Conservation (phyloP, 106 monocot species). For the Apostasia shenzhenica region DNA sequence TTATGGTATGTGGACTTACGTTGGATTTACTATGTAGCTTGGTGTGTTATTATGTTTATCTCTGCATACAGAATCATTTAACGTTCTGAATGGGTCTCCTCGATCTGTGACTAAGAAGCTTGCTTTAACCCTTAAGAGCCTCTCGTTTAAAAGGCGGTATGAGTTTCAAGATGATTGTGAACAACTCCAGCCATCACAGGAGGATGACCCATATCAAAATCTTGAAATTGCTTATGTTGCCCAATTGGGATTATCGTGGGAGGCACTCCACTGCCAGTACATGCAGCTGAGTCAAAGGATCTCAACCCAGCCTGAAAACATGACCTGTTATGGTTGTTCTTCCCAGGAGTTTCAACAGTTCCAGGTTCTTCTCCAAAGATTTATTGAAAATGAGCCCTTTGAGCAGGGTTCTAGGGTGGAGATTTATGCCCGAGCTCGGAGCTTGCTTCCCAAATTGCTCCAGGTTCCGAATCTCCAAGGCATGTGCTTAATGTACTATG, state of each 20-base stretch:
- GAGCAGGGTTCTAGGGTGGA: constrained; percentile 66
- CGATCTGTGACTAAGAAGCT: constrained; percentile 47
- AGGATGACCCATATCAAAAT: constrained; percentile 40
- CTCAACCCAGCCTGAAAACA: constrained; percentile 34
- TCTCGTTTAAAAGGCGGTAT: constrained; percentile 69
- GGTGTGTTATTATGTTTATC: not conserved
- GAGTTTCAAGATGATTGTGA: constrained; percentile 47
- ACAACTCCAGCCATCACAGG: constrained; percentile 31
- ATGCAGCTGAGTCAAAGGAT: constrained; percentile 44
- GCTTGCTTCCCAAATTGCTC: constrained; percentile 54
- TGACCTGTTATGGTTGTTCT: constrained; percentile 36
- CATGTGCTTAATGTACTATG: constrained; percentile 6
- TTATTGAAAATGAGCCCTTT: constrained; percentile 94
- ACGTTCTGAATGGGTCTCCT: constrained; percentile 42
- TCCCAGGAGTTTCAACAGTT: constrained; percentile 90
- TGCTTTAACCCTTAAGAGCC: constrained; percentile 35
- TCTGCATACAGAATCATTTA: constrained; percentile 30
- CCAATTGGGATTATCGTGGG: constrained; percentile 74
- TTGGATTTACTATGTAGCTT: too few relatives aligned
- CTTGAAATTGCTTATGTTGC: constrained; percentile 83
- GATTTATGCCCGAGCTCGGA: constrained; percentile 47
- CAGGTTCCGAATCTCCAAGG: constrained; percentile 88
- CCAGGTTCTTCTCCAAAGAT: constrained; percentile 79
- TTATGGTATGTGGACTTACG: too few relatives aligned
- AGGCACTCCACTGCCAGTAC: constrained; percentile 78